phyloP scores from a whole-genome alignment of 2,329 filamentous ascomycete genomes.

The Penicillium occitanis region DNA sequence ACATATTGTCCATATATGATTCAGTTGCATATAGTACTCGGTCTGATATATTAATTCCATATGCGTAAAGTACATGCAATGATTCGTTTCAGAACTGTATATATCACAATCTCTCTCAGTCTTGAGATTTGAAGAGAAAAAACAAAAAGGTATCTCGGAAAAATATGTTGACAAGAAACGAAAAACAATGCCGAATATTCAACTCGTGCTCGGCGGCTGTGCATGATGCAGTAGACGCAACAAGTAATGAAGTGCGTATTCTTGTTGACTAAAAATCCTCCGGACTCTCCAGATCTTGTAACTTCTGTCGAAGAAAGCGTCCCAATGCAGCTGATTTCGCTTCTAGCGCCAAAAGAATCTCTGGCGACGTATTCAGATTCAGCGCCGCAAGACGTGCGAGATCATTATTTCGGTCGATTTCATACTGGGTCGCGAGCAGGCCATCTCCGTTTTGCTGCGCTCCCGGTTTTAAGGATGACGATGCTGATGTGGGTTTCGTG shows the following conservation, averaged over 20 bases:
- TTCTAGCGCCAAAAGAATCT: constrained; percentile 43
- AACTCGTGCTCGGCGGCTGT: not conserved
- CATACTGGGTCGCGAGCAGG: constrained; percentile 37
- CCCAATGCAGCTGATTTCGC: constrained; percentile 45
- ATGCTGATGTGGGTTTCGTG: not conserved
- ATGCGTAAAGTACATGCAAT: not conserved
- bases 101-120: not conserved
- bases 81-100: not conserved
- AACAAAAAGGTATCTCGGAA: not conserved
- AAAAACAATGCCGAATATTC: not conserved
- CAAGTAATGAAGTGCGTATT: not conserved
- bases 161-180: not conserved
- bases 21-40: not conserved
- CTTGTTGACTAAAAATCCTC: constrained; percentile 39
- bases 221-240: not conserved
- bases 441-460: constrained; percentile 25
- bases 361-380: constrained; percentile 40
- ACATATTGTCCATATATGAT: not conserved
- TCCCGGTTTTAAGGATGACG: constrained; percentile 7
- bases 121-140: not conserved
- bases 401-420: constrained; percentile 43
- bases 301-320: constrained; percentile 41
- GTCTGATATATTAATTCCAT: not conserved
- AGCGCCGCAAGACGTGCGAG: constrained; percentile 41
- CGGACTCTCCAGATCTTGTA: constrained; percentile 42